These are phyloP conservation scores for Termitomyces sp. DNA, from an alignment of 768 basidiomycete species.

Conservation along the genomic window DNA sequence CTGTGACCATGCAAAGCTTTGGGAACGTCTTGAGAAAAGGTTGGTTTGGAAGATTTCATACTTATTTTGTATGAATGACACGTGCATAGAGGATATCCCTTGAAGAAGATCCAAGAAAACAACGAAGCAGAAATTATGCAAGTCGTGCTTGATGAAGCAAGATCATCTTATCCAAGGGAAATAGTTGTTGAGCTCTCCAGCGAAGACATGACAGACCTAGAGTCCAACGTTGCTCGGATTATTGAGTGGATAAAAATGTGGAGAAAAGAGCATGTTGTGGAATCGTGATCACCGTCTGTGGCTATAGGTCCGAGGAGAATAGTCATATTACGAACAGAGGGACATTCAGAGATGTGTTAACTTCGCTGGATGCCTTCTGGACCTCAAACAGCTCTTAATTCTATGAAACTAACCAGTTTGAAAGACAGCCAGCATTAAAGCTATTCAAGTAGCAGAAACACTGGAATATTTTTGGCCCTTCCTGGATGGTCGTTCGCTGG, in stretches of 20 bases:
- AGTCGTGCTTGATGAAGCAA: constrained; percentile 83
- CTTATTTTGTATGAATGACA: constrained; percentile 4
- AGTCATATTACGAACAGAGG: not conserved
- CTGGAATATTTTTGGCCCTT: too few species aligned
- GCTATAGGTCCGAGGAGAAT: not conserved
- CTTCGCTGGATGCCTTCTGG: not conserved
- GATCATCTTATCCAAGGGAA: constrained; percentile 76
- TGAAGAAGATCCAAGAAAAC: constrained; percentile 97
- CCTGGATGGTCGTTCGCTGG: too few species aligned
- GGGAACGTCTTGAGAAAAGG: constrained; percentile 91
- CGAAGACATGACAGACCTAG: constrained; percentile 72
- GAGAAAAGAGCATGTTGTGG: constrained; percentile 35
- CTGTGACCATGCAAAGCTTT: constrained; percentile 82
- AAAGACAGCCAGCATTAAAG: too few species aligned
- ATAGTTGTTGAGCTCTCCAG: constrained; percentile 84
- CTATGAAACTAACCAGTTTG: too few species aligned
- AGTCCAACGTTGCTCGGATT: constrained; percentile 82
- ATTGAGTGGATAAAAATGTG: constrained; percentile 85
- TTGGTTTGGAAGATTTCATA: constrained; percentile 24
- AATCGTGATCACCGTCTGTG: not conserved
- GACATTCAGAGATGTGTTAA: not conserved
- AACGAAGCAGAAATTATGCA: constrained; percentile 99
- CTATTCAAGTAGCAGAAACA: too few species aligned
- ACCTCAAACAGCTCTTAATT: too few species aligned
- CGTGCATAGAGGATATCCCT: constrained; percentile 61